phyloP scores from a whole-genome alignment of 495 filamentous ascomycete genomes.

The Penicillium canescens region DNA sequence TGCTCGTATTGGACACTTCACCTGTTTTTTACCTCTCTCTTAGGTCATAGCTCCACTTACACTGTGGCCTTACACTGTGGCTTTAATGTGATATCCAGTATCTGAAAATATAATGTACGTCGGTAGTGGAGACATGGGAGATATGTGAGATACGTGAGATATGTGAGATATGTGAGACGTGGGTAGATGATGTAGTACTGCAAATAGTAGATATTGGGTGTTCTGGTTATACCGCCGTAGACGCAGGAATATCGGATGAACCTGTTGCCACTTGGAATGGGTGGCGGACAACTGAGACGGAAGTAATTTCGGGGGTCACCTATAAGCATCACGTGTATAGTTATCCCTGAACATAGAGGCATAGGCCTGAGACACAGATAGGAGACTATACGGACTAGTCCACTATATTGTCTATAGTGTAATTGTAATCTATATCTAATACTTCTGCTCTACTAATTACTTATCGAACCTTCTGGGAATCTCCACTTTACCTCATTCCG shows the following conservation, averaged over 20 bases:
- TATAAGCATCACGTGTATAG: neutral
- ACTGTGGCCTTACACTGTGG: neutral
- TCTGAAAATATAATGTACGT: neutral
- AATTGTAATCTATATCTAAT: no score
- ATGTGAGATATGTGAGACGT: no score
- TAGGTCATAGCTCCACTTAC: conserved; percentile 5
- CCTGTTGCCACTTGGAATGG: conserved; percentile 1
- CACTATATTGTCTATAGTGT: no score
- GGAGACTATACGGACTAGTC: neutral
- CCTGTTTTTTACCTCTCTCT: neutral
- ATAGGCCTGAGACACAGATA: neutral
- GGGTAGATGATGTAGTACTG: no score
- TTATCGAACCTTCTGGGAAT: conserved; percentile 22
- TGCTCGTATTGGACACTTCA: conserved; percentile 11
- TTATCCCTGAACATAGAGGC: no score
- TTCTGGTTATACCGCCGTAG: neutral
- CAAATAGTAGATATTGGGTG: neutral
- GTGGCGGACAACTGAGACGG: conserved; percentile 1
- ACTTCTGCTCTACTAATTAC: no score
- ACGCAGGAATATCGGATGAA: conserved; percentile 4
- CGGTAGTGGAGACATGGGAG: no score
- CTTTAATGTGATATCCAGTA: neutral
- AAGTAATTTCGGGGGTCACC: neutral
- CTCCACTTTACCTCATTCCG: conserved; percentile 27
- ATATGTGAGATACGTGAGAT: no score